Conservation (phyloP, 495 filamentous ascomycete genomes). For the Podospora anserina region DNA sequence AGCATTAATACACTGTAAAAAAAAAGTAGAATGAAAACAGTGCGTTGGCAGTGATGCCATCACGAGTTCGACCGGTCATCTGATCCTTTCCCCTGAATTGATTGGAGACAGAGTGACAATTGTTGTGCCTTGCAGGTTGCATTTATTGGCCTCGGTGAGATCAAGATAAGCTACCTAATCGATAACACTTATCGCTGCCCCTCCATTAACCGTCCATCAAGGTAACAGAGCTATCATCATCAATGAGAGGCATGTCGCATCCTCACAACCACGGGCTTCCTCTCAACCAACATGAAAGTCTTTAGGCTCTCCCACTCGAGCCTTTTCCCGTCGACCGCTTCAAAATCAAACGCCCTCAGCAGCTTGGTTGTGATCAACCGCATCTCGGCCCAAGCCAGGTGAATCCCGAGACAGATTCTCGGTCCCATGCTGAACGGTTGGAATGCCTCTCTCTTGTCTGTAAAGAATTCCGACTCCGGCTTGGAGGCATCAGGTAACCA, state of each 20-base stretch:
- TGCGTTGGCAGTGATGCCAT: not conserved
- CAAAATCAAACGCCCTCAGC: constrained; percentile 51
- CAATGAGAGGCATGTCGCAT: not conserved
- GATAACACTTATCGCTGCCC: not conserved
- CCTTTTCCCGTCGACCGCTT: constrained; percentile 1
- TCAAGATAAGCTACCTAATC: not conserved
- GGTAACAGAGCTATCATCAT: not conserved
- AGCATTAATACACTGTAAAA: too few relatives aligned
- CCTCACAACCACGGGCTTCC: constrained; percentile 4
- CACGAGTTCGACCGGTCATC: constrained; percentile 1
- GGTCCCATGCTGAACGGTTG: constrained; percentile 55
- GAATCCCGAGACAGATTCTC: constrained; percentile 53
- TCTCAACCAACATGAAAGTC: constrained; percentile 9
- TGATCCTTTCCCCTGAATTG: not conserved
- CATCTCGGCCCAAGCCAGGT: constrained; percentile 53
- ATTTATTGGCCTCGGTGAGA: not conserved
- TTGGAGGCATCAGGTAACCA: constrained; percentile 44
- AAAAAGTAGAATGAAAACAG: not conserved
- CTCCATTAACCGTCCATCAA: not conserved
- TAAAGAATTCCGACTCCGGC: constrained; percentile 28
- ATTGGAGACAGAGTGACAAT: not conserved
- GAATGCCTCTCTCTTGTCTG: constrained; percentile 46
- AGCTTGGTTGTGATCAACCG: constrained; percentile 48
- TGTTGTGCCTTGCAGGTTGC: not conserved
- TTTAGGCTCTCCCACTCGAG: constrained; percentile 5